A percentile compares a stretch with the other conserved stretches of the same genome.
Evolutionary conservation across 495 filamentous ascomycete species (phyloP).

Genomic region (Thermothielavioides terrestris): DNA sequence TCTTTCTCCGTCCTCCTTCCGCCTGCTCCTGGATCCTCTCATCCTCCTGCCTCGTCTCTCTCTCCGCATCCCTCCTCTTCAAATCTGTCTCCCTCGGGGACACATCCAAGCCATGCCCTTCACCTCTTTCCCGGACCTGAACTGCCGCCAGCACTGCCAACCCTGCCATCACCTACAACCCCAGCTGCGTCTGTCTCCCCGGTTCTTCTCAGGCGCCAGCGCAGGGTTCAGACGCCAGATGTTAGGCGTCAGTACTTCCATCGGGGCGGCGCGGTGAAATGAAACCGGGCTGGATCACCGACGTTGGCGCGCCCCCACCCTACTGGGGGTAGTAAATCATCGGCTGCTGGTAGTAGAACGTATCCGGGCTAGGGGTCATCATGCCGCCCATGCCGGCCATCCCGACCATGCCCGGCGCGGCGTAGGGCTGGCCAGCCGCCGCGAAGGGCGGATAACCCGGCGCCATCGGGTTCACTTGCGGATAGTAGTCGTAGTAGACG

Average conservation of each 20-base stretch:
- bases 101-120: not conserved
- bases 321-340: constrained; percentile 38
- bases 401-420: constrained; percentile 52
- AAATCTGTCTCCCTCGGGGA: not conserved
- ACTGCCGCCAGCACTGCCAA: not conserved
- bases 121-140: too few relatives aligned
- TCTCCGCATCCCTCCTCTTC: too few relatives aligned
- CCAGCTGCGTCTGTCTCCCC: not conserved
- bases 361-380: constrained; percentile 61
- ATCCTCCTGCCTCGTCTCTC: too few relatives aligned
- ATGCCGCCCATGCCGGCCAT: constrained; percentile 65
- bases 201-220: too few relatives aligned
- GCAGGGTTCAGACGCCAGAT: too few relatives aligned
- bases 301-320: not conserved
- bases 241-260: too few relatives aligned
- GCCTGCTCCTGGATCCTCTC: too few relatives aligned
- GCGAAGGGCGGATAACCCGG: constrained; percentile 43
- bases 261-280: too few relatives aligned
- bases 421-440: constrained; percentile 39
- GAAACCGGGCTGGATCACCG: too few relatives aligned
- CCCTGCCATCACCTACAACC: not conserved
- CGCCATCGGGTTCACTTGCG: constrained; percentile 56
- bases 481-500: constrained; percentile 85
- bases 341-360: constrained; percentile 59
- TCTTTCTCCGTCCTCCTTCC: not conserved